A percentile compares a stretch with the other conserved stretches of the same genome.
Conservation (phyloP, 2,329 filamentous ascomycete species). For the Aureobasidium sp. region DNA sequence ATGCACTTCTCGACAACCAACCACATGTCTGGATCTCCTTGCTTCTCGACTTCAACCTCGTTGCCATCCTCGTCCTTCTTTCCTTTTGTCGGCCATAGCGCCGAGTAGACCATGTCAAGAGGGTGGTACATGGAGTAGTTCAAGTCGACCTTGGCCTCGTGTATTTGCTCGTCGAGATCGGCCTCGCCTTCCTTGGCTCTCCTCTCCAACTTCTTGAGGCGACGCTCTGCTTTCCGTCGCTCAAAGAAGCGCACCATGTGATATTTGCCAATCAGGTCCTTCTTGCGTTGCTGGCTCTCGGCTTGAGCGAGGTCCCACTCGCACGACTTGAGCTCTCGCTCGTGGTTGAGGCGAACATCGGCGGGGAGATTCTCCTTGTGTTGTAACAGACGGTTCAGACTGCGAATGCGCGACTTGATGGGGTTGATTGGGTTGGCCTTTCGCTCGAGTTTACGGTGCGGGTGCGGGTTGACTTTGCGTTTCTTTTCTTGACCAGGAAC, state of each 20-base stretch:
- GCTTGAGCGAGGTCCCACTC: constrained; percentile 55
- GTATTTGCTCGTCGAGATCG: constrained; percentile 36
- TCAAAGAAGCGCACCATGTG: constrained; percentile 83
- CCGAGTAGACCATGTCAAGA: constrained; percentile 60
- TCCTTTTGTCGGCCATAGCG: constrained; percentile 37
- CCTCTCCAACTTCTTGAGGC: constrained; percentile 55
- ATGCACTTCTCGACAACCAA: constrained; percentile 56
- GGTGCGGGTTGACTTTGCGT: constrained; percentile 20
- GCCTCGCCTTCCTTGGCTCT: constrained; percentile 42
- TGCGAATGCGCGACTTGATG: constrained; percentile 63
- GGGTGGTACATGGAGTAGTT: constrained; percentile 69
- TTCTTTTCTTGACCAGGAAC: constrained; percentile 20
- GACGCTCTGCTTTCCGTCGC: constrained; percentile 59
- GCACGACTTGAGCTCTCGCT: constrained; percentile 62
- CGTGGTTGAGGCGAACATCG: constrained; percentile 58
- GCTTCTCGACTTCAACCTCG: constrained; percentile 27
- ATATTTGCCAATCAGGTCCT: constrained; percentile 67
- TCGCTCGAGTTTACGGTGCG: constrained; percentile 23
- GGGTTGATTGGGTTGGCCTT: constrained; percentile 35
- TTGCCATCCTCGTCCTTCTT: constrained; percentile 24
- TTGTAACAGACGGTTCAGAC: constrained; percentile 58
- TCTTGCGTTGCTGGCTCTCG: constrained; percentile 52
- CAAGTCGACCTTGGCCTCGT: constrained; percentile 57
- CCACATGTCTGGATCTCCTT: constrained; percentile 57
- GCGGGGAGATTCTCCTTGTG: constrained; percentile 55